Conservation (phyloP, 208 protist species). For the Leishmania turanica region DNA sequence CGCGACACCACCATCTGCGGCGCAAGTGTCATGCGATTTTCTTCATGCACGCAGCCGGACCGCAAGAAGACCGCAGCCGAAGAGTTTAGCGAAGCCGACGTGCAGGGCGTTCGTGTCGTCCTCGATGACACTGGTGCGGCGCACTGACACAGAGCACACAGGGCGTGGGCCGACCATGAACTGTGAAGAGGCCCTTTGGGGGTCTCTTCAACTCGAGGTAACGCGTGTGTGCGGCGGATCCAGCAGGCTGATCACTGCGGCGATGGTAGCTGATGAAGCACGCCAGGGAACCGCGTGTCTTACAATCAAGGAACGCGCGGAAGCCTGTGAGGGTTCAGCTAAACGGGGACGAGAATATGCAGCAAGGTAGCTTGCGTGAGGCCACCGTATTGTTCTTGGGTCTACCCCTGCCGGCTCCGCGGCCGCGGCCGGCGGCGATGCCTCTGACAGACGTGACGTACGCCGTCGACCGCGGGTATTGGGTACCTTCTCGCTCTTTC, state of each 20-base stretch:
- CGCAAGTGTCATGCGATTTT: slow-evolving; percentile 85
- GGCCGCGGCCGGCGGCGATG: neutral
- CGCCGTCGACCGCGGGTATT: neutral
- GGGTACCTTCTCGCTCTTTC: neutral
- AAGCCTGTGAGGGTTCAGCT: slow-evolving; percentile 11
- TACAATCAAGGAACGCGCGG: slow-evolving; percentile 38
- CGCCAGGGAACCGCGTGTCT: slow-evolving; percentile 61
- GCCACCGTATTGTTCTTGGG: slow-evolving; percentile 4
- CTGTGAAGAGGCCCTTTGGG: slow-evolving; percentile 38
- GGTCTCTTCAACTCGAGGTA: slow-evolving; percentile 41
- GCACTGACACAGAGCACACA: slow-evolving; percentile 34
- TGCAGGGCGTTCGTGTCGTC: slow-evolving; percentile 53
- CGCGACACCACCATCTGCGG: slow-evolving; percentile 81
- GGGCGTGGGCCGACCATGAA: slow-evolving; percentile 37
- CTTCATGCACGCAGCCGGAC: slow-evolving; percentile 90
- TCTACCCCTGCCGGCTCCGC: neutral
- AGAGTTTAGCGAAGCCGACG: slow-evolving; percentile 91
- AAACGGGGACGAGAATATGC: slow-evolving; percentile 66
- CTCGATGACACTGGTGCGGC: slow-evolving; percentile 56
- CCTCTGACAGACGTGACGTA: neutral
- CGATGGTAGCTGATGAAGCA: slow-evolving; percentile 52
- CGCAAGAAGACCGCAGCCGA: slow-evolving; percentile 89
- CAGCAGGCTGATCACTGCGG: slow-evolving; percentile 10
- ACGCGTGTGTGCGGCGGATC: slow-evolving; percentile 12
- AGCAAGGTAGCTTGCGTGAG: slow-evolving; percentile 34